phyloP scores from a whole-genome alignment of 192 early-diverging fungal species.

The Entophlyctis luteolus region DNA sequence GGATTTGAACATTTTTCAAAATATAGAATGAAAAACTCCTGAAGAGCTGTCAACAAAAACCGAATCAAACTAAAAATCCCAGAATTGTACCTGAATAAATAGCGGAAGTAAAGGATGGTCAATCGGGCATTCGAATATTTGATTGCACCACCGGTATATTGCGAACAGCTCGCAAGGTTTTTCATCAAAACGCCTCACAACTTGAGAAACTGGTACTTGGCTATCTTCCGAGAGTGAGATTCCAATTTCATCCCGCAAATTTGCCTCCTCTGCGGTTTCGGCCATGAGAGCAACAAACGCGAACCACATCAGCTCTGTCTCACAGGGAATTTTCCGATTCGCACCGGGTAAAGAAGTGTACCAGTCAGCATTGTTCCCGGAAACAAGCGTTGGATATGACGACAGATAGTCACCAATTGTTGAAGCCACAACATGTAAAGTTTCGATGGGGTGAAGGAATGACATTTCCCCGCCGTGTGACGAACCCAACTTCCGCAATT shows the following conservation, averaged over 20 bases:
- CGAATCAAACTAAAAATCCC: not conserved
- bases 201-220: not conserved
- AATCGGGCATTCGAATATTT: conserved; percentile 1
- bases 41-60: not conserved
- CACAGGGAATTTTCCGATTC: not conserved
- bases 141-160: conserved; percentile 17
- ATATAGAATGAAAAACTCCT: conserved; percentile 37
- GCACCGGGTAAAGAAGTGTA: not conserved
- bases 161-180: conserved; percentile 29
- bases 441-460: conserved; percentile 20
- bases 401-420: conserved; percentile 19
- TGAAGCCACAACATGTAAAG: conserved; percentile 7
- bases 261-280: conserved; percentile 30
- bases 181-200: not conserved
- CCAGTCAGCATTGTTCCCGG: not conserved
- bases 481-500: not conserved
- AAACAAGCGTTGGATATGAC: conserved; percentile 20
- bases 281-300: conserved; percentile 22
- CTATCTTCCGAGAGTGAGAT: conserved; percentile 11
- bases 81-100: conserved; percentile 20
- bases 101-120: conserved; percentile 24
- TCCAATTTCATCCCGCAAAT: conserved; percentile 24
- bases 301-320: conserved; percentile 28
- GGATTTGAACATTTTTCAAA: conserved; percentile 29
- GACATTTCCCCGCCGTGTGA: not conserved